Evolutionary conservation across 2,329 filamentous ascomycete species (phyloP).

Genomic region (Verticillium isaacii): DNA sequence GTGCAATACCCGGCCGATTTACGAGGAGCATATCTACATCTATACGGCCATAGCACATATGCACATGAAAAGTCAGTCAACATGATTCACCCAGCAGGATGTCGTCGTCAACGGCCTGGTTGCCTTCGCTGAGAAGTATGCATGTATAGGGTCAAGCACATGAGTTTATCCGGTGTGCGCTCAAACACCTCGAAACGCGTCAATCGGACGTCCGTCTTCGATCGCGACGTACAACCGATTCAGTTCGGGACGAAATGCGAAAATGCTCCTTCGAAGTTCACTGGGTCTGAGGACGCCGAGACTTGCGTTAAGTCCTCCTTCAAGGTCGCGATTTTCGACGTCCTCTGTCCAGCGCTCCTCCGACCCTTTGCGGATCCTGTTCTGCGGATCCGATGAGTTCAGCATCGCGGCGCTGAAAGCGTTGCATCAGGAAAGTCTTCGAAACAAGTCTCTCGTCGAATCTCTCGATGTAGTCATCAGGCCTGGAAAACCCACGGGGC

Average conservation of each 20-base stretch:
- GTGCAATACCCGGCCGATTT: background rate
- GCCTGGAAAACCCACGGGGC: conserved; percentile 71
- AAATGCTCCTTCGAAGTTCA: background rate
- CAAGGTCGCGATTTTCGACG: background rate
- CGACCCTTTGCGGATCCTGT: conserved; percentile 75
- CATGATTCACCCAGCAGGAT: background rate
- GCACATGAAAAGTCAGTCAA: background rate
- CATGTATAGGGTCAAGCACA: background rate
- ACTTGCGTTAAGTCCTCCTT: background rate
- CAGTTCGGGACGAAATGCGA: background rate
- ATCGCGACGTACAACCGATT: background rate
- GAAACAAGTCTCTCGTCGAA: conserved; percentile 51
- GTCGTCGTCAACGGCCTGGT: background rate
- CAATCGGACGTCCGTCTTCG: background rate
- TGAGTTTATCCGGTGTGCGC: background rate
- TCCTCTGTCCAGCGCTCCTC: conserved; percentile 18
- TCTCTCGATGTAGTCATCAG: conserved; percentile 84
- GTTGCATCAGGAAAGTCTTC: conserved; percentile 55
- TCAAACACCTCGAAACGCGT: background rate
- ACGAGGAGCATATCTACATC: background rate
- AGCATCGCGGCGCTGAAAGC: conserved; percentile 73
- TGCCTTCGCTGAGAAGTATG: background rate
- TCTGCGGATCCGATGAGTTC: conserved; percentile 91
- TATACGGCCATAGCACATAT: background rate
- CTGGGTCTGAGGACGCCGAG: background rate